Percentiles rank a stretch among this genome's conserved stretches.
Conservation (phyloP, 1,284 basidiomycete genomes). For the Inonotus obliquus region DNA sequence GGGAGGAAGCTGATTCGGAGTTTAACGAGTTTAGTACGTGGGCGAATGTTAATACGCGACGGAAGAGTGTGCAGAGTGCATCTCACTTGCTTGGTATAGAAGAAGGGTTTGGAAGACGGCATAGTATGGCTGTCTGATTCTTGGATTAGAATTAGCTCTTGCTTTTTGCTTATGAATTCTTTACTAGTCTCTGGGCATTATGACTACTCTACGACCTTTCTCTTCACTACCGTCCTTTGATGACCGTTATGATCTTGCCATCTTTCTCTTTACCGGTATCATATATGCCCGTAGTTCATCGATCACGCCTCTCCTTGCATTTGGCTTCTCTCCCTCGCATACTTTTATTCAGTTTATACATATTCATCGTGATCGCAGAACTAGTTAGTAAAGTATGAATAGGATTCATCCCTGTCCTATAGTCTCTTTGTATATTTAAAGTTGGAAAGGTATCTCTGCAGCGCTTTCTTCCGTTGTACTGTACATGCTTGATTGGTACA, state of each 20-base stretch:
- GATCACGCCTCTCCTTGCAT: neutral
- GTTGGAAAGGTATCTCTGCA: neutral
- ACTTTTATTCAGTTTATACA: conserved; percentile 3
- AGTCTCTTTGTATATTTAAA: neutral
- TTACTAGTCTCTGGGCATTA: neutral
- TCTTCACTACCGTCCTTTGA: neutral
- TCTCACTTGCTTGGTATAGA: conserved; percentile 37
- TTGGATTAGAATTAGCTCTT: neutral
- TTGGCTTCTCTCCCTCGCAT: neutral
- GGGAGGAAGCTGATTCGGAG: conserved; percentile 58
- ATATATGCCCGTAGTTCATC: neutral
- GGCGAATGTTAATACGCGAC: conserved; percentile 49
- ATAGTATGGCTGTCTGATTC: conserved; percentile 35
- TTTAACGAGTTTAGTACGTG: conserved; percentile 52
- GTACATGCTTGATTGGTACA: neutral
- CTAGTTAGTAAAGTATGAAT: neutral
- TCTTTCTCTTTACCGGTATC: neutral
- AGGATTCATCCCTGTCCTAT: neutral
- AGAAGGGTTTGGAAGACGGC: conserved; percentile 29
- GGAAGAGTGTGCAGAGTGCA: conserved; percentile 11
- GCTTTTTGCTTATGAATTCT: neutral
- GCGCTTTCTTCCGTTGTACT: neutral
- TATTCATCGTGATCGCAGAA: conserved; percentile 4
- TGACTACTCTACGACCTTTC: neutral
- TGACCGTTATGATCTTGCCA: conserved; percentile 2